A percentile compares a stretch with the other conserved stretches of the same genome.
Conservation (phyloP, 805 yeast species). For the Candida hispaniensis region DNA sequence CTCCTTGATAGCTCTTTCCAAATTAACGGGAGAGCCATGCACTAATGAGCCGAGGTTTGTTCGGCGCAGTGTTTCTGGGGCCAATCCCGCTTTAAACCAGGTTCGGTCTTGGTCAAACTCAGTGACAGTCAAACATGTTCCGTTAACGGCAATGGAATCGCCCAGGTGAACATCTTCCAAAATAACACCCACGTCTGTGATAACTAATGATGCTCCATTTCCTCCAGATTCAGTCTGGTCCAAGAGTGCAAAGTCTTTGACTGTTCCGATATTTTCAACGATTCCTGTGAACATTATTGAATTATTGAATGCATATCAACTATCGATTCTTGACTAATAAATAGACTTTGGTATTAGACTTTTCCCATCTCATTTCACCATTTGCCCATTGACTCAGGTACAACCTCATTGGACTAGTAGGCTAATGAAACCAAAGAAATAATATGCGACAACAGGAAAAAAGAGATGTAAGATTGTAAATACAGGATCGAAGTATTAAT, state of each 20-base stretch:
- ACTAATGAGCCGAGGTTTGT: conserved; percentile 59
- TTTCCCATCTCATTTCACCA: no score
- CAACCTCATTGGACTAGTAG: no score
- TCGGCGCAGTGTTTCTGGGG: conserved; percentile 82
- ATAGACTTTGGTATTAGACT: no score
- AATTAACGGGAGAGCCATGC: conserved; percentile 56
- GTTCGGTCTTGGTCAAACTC: conserved; percentile 44
- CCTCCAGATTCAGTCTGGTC: conserved; percentile 52
- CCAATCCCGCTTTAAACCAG: conserved; percentile 77
- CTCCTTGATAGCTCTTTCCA: conserved; percentile 82
- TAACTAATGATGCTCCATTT: conserved; percentile 60
- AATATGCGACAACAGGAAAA: no score
- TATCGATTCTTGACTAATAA: no score
- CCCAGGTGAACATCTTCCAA: conserved; percentile 81
- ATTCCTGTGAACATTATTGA: conserved; percentile 85
- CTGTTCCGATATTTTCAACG: conserved; percentile 70
- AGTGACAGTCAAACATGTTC: conserved; percentile 86
- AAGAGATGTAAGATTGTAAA: no score
- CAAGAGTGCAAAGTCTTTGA: conserved; percentile 36
- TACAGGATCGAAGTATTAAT: no score
- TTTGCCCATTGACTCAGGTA: no score
- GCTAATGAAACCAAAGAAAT: no score
- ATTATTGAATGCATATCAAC: no score
- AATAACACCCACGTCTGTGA: conserved; percentile 50
- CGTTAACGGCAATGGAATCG: conserved; percentile 85